Evolutionary conservation across 1,139 yeast genomes (phyloP).

Genomic region (Lizanozyma gosingica): DNA sequence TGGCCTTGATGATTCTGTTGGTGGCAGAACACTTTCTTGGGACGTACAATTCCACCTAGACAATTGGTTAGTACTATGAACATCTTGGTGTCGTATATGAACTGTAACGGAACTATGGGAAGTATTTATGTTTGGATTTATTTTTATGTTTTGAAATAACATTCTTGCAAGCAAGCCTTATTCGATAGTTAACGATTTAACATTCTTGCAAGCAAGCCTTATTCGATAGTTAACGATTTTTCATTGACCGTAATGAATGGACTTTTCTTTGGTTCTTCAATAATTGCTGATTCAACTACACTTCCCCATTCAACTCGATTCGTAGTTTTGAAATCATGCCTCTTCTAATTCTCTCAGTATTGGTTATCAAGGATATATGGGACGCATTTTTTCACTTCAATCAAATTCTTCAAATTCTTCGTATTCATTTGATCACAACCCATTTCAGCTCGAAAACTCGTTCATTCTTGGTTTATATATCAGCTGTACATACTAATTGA

Average conservation of each 20-base stretch:
- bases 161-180: not conserved
- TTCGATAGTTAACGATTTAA: not conserved
- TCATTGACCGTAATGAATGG: too few species aligned
- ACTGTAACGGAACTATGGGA: constrained; percentile 13
- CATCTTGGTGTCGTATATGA: too few species aligned
- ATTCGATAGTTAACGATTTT: not conserved
- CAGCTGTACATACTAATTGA: constrained; percentile 78
- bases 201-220: not conserved
- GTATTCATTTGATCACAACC: not conserved
- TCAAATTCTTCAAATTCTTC: not conserved
- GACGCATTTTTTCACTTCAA: too few species aligned
- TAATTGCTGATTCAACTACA: too few species aligned
- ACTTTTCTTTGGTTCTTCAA: too few species aligned
- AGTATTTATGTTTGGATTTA: constrained; percentile 13
- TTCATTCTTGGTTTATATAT: too few species aligned
- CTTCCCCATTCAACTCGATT: too few species aligned
- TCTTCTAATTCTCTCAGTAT: too few species aligned
- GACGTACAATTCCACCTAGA: constrained; percentile 97
- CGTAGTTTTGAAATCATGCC: too few species aligned
- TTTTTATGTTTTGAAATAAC: not conserved
- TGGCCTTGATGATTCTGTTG: constrained; percentile 99
- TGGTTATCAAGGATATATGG: too few species aligned
- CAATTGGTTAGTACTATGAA: too few species aligned
- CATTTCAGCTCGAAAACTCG: constrained; percentile 1
- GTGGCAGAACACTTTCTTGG: constrained; percentile 99